Evolutionary conservation across 2,329 filamentous ascomycete species (phyloP).

Genomic region (Cladorrhinum sp.): DNA sequence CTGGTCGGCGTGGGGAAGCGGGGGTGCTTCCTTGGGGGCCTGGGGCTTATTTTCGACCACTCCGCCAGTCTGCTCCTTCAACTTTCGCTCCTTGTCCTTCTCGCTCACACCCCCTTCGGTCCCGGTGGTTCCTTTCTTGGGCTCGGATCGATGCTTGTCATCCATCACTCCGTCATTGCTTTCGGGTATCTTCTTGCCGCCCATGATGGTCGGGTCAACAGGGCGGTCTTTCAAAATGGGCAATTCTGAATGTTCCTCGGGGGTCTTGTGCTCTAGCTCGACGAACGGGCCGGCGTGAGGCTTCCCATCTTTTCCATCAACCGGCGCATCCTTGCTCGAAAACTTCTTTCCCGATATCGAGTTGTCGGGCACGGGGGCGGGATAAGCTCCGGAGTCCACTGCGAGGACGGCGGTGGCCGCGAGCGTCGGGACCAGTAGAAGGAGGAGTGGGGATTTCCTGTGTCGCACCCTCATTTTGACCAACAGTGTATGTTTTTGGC

Average conservation of each 20-base stretch:
- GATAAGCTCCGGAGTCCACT: conserved; percentile 24
- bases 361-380: conserved; percentile 23
- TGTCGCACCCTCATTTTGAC: conserved; percentile 58
- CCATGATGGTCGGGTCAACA: conserved; percentile 50
- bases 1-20: conserved; percentile 76
- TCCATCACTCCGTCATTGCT: conserved; percentile 86
- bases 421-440: conserved; percentile 59
- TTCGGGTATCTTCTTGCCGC: conserved; percentile 60
- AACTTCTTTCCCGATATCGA: conserved; percentile 34
- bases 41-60: conserved; percentile 73
- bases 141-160: conserved; percentile 70
- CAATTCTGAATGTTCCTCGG: conserved; percentile 37
- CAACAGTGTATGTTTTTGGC: neutral
- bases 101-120: conserved; percentile 87
- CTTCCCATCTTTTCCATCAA: conserved; percentile 91
- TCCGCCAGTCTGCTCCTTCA: conserved; percentile 63
- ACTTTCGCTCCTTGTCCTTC: conserved; percentile 73
- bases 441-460: conserved; percentile 52
- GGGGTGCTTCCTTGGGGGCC: conserved; percentile 80
- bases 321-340: conserved; percentile 72
- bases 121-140: conserved; percentile 82
- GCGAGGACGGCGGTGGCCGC: conserved; percentile 43
- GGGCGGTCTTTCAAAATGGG: conserved; percentile 50
- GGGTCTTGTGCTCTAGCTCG: conserved; percentile 45
- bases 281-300: conserved; percentile 85